Base-by-base conservation (phyloP, 306 rosid genomes). In the Rubus idaeus region DNA sequence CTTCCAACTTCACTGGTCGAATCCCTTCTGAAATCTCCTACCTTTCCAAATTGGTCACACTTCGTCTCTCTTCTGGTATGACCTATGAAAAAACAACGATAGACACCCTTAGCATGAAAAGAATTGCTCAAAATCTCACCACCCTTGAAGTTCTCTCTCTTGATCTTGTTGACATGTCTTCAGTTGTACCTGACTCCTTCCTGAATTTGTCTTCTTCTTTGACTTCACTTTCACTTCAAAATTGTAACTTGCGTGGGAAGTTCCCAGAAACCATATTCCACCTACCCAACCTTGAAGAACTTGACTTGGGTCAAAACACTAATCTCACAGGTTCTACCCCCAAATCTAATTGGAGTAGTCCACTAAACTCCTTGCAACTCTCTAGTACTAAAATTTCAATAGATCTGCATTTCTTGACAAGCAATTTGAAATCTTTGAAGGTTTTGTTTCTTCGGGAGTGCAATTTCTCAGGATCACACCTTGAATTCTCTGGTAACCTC, bases 221-320 rank as follows among this genome's bases (percentile, higher is more conserved):
- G 50, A 75, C 62, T 5, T 30, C 47, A 46, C 79, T 77, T 44
- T 0, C 2, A 0, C 80, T 77, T 0, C 0, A 0, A 3, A 0
- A 0, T 1, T 5, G 39, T 12, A 0, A 4, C 0, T 37, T 77
- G 45, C 13, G 0, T 8, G 69, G 75, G 0, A 42, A 56, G 21
- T 26, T 77, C 21, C 69, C 80, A 14, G 40, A 9, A 6, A 41
- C 26, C 6, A 1, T 76, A 11, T 76, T 52, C 30, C 41, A 8
- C 6, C 16, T 3, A 13, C 47, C 66, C 42, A 78, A 50, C 0
- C 56, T 78, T n/a, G 66, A 16, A 10, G 2, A 0, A 3, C 21
- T 78, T 0, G 0, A 5, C 1, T 41, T 60, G 5, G 0, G 1
- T 2, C 0, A 0, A 0, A 70, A 70, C 30, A 0, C 1, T 1